Evolutionary conservation across 139 green algal species (phyloP).

Genomic region (Nannochloris sp.): DNA sequence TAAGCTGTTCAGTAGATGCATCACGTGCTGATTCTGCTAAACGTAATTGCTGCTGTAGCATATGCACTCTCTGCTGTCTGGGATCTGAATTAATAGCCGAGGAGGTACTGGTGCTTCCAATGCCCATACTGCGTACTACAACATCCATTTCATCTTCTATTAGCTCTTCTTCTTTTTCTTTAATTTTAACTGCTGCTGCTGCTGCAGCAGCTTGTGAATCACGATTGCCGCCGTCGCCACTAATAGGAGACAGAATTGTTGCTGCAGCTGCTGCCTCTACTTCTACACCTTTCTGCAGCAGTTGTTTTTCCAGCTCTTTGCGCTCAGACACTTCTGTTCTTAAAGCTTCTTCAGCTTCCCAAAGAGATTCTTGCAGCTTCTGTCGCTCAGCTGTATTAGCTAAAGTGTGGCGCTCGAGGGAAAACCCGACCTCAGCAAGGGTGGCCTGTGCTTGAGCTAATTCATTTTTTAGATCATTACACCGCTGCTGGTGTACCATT

Average conservation of each 20-base stretch:
- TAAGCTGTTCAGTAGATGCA: conserved; percentile 42
- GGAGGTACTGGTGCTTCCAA: not conserved
- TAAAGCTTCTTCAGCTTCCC: conserved; percentile 15
- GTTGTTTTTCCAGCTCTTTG: conserved; percentile 7
- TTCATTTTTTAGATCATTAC: conserved; percentile 11
- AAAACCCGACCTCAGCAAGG: not conserved
- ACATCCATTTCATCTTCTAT: not conserved
- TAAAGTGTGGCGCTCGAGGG: not conserved
- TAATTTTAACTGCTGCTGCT: not conserved
- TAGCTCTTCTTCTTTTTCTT: not conserved
- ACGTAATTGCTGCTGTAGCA: conserved; percentile 22
- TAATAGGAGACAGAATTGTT: not conserved
- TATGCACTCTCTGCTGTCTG: no score
- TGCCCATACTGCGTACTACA: not conserved
- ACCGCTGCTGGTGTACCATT: not conserved
- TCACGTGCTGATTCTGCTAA: conserved; percentile 31
- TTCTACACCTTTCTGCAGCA: not conserved
- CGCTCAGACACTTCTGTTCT: not conserved
- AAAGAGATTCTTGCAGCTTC: conserved; percentile 20
- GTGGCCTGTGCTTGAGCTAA: conserved; percentile 2
- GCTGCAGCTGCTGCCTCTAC: conserved; percentile 14
- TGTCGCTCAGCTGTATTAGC: conserved; percentile 16
- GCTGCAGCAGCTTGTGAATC: not conserved
- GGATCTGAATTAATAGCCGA: no score
- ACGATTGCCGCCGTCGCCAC: no score